These are phyloP conservation scores for Vitis hybrid DNA, from an alignment of 177 flowering plant species.

Conservation along the genomic window DNA sequence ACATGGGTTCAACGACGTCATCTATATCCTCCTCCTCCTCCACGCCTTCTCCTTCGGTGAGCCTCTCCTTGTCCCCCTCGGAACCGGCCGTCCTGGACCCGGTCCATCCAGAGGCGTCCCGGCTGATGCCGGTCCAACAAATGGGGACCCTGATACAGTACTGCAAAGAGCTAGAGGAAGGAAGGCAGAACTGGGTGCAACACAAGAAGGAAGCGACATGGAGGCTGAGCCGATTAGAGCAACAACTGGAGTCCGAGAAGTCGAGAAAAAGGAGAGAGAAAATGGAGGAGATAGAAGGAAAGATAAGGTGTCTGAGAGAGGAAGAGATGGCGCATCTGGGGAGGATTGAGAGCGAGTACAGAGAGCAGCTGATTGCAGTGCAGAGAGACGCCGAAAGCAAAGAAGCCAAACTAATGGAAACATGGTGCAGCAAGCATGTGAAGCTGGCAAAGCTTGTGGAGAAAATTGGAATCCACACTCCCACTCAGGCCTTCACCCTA, in stretches of 20 bases:
- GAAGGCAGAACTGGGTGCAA: constrained; percentile 34
- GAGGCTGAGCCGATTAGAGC: constrained; percentile 54
- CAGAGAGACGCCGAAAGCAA: constrained; percentile 47
- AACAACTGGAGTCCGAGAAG: constrained; percentile 55
- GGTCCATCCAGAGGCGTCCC: background rate
- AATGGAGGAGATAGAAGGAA: constrained; percentile 47
- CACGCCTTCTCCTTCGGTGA: constrained; percentile 23
- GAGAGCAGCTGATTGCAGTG: constrained; percentile 32
- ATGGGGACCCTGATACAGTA: constrained; percentile 24
- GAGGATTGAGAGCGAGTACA: constrained; percentile 37
- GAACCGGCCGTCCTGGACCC: constrained; percentile 2
- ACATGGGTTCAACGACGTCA: constrained; percentile 2
- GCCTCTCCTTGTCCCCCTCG: constrained; percentile 24
- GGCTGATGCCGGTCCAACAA: constrained; percentile 19
- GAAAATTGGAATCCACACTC: constrained; percentile 23
- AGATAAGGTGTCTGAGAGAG: constrained; percentile 38
- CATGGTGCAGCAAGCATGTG: constrained; percentile 37
- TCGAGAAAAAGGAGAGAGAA: constrained; percentile 41
- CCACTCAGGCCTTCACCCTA: too few species aligned
- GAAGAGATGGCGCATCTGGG: constrained; percentile 34
- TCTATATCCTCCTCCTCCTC: constrained; percentile 18
- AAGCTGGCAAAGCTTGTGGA: constrained; percentile 38
- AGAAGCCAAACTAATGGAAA: constrained; percentile 39
- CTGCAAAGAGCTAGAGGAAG: constrained; percentile 49
- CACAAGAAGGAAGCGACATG: constrained; percentile 56